A percentile compares a stretch with the other conserved stretches of the same genome.
These are phyloP conservation scores for Colletotrichum zoysiae DNA, from an alignment of 2,329 filamentous ascomycete species.

Conservation along the genomic window DNA sequence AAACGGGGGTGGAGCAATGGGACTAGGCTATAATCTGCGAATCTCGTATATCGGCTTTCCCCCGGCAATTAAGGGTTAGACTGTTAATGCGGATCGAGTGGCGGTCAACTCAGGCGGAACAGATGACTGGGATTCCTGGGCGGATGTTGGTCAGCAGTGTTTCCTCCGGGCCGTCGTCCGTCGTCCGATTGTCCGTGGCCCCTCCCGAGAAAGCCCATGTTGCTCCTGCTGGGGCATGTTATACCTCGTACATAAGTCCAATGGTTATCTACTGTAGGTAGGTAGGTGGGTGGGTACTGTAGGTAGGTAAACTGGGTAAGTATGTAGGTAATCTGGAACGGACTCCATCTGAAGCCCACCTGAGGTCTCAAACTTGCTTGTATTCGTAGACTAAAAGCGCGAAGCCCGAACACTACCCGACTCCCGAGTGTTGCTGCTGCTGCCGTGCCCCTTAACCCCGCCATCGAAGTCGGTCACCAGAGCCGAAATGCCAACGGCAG, in stretches of 20 bases:
- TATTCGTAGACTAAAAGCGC: slow-evolving; percentile 1
- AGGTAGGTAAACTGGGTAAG: no score
- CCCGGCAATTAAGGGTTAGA: background rate
- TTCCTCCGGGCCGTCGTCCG: slow-evolving; percentile 8
- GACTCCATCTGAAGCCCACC: slow-evolving; percentile 11
- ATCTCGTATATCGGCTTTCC: slow-evolving; percentile 16
- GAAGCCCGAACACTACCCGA: background rate
- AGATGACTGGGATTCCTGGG: slow-evolving; percentile 9
- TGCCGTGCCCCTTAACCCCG: slow-evolving; percentile 2
- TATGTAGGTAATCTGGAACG: background rate
- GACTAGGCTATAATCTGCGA: slow-evolving; percentile 2
- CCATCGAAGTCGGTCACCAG: slow-evolving; percentile 5
- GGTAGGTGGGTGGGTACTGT: no score
- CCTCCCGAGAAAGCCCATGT: slow-evolving; percentile 8
- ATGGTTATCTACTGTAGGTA: no score
- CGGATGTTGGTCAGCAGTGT: slow-evolving; percentile 22
- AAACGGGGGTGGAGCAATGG: slow-evolving; percentile 1
- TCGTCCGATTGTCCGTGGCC: slow-evolving; percentile 12
- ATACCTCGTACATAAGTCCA: background rate
- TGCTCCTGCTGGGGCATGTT: background rate
- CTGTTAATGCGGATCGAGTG: background rate
- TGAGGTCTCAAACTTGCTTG: background rate
- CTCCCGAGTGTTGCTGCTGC: background rate
- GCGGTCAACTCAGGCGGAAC: slow-evolving; percentile 4
- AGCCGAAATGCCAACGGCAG: slow-evolving; percentile 25